Evolutionary conservation across 2,329 filamentous ascomycete species (phyloP).

Genomic region (Aspergillus brunneoviolaceus): DNA sequence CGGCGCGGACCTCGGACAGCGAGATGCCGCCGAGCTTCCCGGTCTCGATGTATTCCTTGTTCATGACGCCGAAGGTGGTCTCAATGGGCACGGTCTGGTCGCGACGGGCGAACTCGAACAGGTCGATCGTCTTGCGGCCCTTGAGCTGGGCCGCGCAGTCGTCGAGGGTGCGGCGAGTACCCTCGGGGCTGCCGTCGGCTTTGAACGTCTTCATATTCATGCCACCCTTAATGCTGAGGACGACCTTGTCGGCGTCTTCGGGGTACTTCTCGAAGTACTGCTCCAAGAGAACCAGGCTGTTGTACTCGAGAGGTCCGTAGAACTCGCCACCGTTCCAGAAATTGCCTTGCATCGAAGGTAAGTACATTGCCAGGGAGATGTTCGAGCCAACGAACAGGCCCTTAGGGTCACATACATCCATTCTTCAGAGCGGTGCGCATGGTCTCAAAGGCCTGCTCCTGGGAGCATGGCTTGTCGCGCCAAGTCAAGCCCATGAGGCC

Average conservation of each 20-base stretch:
- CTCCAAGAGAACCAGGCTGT: conserved; percentile 60
- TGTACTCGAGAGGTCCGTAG: conserved; percentile 60
- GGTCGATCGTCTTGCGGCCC: conserved; percentile 1
- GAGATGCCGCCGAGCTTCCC: neutral
- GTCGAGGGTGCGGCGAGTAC: neutral
- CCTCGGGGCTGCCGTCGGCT: neutral
- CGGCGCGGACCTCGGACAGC: neutral
- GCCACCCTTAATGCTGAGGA: conserved; percentile 64
- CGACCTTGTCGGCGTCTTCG: conserved; percentile 61
- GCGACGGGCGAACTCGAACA: neutral
- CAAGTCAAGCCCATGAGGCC: conserved; percentile 30
- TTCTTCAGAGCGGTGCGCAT: conserved; percentile 54
- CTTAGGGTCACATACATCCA: conserved; percentile 21
- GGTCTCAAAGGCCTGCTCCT: conserved; percentile 48
- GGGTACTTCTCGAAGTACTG: conserved; percentile 65
- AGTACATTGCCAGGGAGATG: neutral
- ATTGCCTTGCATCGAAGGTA: conserved; percentile 30
- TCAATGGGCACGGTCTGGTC: neutral
- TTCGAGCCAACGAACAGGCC: neutral
- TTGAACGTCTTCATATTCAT: conserved; percentile 25
- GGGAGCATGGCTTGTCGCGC: conserved; percentile 27
- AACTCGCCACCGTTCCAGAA: conserved; percentile 66
- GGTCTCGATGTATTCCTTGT: neutral
- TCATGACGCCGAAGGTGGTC: neutral
- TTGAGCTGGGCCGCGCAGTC: neutral